Percentiles rank a stretch among this genome's conserved stretches.
Conservation (phyloP, 192 early-diverging fungal genomes). For the Podila clonocystis region DNA sequence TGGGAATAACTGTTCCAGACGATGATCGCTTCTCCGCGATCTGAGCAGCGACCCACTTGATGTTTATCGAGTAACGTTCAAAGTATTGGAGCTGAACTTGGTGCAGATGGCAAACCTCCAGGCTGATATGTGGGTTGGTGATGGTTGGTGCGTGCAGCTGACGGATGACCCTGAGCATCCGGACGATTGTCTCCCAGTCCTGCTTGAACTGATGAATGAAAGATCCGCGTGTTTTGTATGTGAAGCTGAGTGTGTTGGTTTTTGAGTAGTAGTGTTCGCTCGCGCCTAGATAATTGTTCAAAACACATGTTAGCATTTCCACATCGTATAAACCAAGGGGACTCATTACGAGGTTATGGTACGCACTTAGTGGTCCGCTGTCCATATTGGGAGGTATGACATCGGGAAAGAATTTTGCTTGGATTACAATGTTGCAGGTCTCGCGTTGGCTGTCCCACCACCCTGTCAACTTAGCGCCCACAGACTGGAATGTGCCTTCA, state of each 20-base stretch:
- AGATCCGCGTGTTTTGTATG: conserved; percentile 31
- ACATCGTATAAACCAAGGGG: too few relatives aligned
- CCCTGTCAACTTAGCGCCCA: conserved; percentile 44
- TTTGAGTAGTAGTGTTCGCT: conserved; percentile 20
- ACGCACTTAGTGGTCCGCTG: conserved; percentile 24
- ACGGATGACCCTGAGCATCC: conserved; percentile 36
- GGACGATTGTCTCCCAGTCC: conserved; percentile 46
- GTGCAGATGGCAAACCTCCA: conserved; percentile 28
- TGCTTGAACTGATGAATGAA: conserved; percentile 42
- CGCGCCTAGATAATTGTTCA: not conserved
- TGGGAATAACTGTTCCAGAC: conserved; percentile 15
- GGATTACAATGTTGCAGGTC: conserved; percentile 46
- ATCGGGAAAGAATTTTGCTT: conserved; percentile 32
- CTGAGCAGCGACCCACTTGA: conserved; percentile 26
- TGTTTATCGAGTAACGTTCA: conserved; percentile 14
- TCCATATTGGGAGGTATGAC: conserved; percentile 26
- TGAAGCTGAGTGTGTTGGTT: conserved; percentile 22
- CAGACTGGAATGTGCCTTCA: conserved; percentile 27
- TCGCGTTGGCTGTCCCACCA: conserved; percentile 46
- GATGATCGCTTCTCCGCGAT: conserved; percentile 21
- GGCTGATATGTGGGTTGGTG: conserved; percentile 11
- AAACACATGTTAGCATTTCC: not conserved
- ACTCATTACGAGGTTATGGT: too few relatives aligned
- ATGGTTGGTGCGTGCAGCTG: conserved; percentile 46
- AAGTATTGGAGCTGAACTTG: conserved; percentile 29